phyloP scores from a whole-genome alignment of 768 basidiomycete genomes.

The Agaricus blazei region DNA sequence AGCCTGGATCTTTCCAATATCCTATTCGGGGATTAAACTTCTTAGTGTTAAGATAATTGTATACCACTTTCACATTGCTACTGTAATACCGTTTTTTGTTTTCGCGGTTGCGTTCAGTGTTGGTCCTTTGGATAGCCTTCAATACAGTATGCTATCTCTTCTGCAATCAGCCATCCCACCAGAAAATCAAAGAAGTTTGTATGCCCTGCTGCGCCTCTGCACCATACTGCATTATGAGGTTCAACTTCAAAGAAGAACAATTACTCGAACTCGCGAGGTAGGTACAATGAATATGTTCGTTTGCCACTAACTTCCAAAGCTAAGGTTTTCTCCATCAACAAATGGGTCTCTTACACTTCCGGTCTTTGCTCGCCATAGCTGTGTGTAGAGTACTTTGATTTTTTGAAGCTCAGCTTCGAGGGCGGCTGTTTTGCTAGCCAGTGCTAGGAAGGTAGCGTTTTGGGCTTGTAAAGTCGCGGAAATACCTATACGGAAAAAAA shows the following conservation, averaged over 20 bases:
- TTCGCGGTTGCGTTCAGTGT: no score
- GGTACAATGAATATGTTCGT: conserved; percentile 22
- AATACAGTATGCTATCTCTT: no score
- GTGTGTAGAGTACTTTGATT: conserved; percentile 69
- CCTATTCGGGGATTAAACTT: no score
- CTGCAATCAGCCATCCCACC: background rate
- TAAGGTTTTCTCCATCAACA: conserved; percentile 44
- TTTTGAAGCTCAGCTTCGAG: conserved; percentile 72
- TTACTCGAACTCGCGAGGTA: no score
- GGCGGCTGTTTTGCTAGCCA: conserved; percentile 72
- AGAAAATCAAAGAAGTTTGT: background rate
- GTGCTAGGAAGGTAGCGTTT: conserved; percentile 68
- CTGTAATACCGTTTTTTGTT: no score
- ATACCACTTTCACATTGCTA: no score
- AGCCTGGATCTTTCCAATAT: no score
- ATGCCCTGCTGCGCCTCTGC: no score
- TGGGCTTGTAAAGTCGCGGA: conserved; percentile 76
- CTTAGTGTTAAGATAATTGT: no score
- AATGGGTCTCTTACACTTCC: conserved; percentile 85
- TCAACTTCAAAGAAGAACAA: no score
- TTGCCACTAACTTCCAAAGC: conserved; percentile 24
- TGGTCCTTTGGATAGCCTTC: no score
- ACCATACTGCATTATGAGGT: no score
- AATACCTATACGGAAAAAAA: conserved; percentile 41
- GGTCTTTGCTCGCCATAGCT: conserved; percentile 74